These are phyloP conservation scores for Arctium lappa DNA, from an alignment of 129 eudicot species.

Conservation along the genomic window DNA sequence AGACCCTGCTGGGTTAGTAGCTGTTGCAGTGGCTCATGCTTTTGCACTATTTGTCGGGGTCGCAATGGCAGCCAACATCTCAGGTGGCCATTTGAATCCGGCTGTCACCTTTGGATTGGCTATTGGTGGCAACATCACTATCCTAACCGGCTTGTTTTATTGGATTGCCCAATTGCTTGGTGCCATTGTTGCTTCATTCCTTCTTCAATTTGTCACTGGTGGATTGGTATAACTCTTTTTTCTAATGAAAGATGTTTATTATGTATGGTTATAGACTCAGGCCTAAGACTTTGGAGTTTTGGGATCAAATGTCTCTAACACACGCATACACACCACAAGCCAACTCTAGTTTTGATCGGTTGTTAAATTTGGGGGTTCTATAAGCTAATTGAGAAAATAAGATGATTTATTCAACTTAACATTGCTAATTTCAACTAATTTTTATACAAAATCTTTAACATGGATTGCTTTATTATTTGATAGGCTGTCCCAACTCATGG, in stretches of 20 bases:
- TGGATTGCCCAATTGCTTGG: slow-evolving; percentile 67
- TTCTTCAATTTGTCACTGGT: slow-evolving; percentile 43
- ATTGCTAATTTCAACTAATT: not conserved
- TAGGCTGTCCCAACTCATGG: slow-evolving; percentile 65
- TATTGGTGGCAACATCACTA: slow-evolving; percentile 60
- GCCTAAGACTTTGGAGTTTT: not conserved
- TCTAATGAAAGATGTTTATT: not conserved
- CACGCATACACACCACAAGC: not conserved
- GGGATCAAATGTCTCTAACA: not conserved
- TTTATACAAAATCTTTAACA: not conserved
- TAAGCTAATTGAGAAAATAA: not conserved
- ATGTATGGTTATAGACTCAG: not conserved
- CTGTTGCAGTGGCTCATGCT: slow-evolving; percentile 65
- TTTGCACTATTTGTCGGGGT: slow-evolving; percentile 70
- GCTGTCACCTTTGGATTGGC: slow-evolving; percentile 75
- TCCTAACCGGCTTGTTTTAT: slow-evolving; percentile 53
- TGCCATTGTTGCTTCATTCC: slow-evolving; percentile 55
- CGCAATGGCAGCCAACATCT: slow-evolving; percentile 62
- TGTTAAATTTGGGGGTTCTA: not conserved
- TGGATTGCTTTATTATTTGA: not conserved
- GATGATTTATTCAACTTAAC: not conserved
- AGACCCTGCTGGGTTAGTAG: slow-evolving; percentile 63
- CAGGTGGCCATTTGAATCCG: slow-evolving; percentile 71
- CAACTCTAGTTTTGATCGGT: not conserved
- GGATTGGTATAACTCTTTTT: slow-evolving; percentile 21